Base-by-base conservation (phyloP, 495 filamentous ascomycete genomes). In the Xylaria palmicola region DNA sequence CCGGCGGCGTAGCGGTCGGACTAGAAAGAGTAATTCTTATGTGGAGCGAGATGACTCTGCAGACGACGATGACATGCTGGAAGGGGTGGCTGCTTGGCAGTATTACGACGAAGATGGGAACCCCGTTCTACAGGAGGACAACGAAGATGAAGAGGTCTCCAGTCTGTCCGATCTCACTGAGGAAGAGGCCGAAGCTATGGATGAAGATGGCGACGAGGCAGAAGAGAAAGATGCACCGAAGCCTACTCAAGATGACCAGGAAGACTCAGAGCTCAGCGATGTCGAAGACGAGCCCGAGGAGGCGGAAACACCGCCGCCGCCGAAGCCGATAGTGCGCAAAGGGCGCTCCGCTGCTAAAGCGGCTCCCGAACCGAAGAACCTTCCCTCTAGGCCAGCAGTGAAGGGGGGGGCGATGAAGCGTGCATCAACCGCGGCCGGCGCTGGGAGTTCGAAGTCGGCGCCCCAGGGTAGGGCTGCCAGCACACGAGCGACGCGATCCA, bases 1-100 rank as follows among this genome's bases (percentile, higher is more conserved):
- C 41, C 77, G 84, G 51, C 73, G 83, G 20, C 81, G 81, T 20
- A 85, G 82, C 60, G 80, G 78, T 12, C 77, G 84, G 37, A 73
- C 72, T n/a, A 67, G 59, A 29, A 73, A 66, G 15, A 76, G 71
- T 48, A 68, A 66, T 20, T 72, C 72, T 2, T 83, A 83, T 59
- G 75, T 77, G 6, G 81, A 84, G 66, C 74, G 80, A 44, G 83
- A 83, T 37, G 75, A 74, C 32, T 74, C 72, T 3, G 81, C 80
- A 32, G 81, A 82, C 47, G 84, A 85, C 36, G 77, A 83, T 69
- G 82, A 85, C 59, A 85, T 85, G 82, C 64, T 79, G 22, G 76
- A 77, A 36, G 82, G 82, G 6, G 82, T 85, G 9, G 80, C 82
- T 3, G 67, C 76, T 68, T 85, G 82, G 82, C 78, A 80, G 24